Base-by-base conservation (phyloP, 805 yeast genomes). In the Yamadazyma paraphyllophila region DNA sequence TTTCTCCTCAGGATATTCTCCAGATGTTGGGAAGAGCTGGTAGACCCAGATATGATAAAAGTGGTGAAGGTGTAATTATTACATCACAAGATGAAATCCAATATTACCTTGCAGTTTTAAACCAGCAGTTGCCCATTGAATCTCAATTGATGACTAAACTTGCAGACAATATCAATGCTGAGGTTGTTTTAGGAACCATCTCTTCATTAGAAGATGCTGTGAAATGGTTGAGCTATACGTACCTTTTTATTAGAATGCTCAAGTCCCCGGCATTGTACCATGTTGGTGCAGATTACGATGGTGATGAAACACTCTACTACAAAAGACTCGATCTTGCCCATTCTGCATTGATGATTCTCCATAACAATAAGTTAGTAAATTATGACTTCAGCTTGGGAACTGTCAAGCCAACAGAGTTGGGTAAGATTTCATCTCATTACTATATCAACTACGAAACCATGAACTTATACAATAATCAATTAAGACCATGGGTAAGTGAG, bases 21-120 rank as follows among this genome's bases (percentile, higher is more conserved):
- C 99, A 92, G 66, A 92, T 92, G 98, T 73, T 92, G n/a, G 98
- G 98, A 31, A 81, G 98, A 70, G 98, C 98, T 14, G 98, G 98
- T 55, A 78, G 99, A 65, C 99, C 99, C 0, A 75, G 97, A 43
- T 94, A 85, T 65, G 99, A 92, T 63, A 81, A 82, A 13, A 80
- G 82, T 57, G 99, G 99, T 57, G 96, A 88, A 55, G 99, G 98
- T 69, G 82, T 92, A 2, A 88, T 92, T 27, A 88, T 92, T 40
- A 94, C 98, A 0, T 77, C 91, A 0, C 94, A 88, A 47, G 82
- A 83, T 15, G 96, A 90, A 56, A 76, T 92, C 13, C 92, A 88
- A 52, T 91, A 89, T 60, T 92, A 90, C 58, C 73, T 94, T 56
- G 96, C 97, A 0, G 77, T 92, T n/a, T 70, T 90, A 52, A 91